phyloP scores from a whole-genome alignment of 2,329 filamentous ascomycete species.

The Fusarium lyarnte region DNA sequence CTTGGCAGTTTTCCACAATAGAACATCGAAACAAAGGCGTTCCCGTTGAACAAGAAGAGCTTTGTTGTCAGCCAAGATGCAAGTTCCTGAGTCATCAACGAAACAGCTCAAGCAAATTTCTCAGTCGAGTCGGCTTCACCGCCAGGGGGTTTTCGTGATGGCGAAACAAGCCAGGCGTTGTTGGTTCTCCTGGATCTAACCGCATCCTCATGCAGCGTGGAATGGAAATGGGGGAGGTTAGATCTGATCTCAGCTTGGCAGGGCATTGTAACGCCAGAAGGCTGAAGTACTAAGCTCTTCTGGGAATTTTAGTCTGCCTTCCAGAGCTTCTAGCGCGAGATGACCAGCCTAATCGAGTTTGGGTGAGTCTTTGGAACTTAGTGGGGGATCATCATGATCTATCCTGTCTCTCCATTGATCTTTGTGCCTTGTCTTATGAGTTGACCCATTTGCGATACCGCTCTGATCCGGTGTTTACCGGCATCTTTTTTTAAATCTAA shows the following conservation, averaged over 20 bases:
- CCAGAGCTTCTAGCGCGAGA: conserved; percentile 41
- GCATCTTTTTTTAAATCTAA: accelerated
- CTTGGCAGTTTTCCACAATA: not conserved
- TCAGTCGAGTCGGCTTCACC: conserved; percentile 9
- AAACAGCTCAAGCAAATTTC: not conserved
- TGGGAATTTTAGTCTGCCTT: conserved; percentile 19
- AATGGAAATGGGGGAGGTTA: conserved; percentile 2
- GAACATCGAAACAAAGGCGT: not conserved
- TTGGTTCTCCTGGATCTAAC: not conserved
- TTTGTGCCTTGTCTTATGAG: not conserved
- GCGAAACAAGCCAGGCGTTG: not conserved
- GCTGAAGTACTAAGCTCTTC: conserved; percentile 18
- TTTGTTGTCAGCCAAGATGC: conserved; percentile 11
- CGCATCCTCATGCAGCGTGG: not conserved
- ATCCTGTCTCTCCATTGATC: not conserved
- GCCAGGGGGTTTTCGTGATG: not conserved
- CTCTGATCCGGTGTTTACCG: not conserved
- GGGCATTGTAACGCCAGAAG: not conserved
- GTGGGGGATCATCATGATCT: conserved; percentile 10
- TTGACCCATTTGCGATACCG: not conserved
- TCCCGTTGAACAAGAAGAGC: not conserved
- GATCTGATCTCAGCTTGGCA: not conserved
- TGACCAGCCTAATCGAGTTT: conserved; percentile 15
- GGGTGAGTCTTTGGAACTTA: not conserved
- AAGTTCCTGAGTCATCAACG: not conserved